Percentiles rank a stretch among this genome's conserved stretches.
Evolutionary conservation across 2,329 filamentous ascomycete genomes (phyloP).

Genomic region (Penicillium sp.): DNA sequence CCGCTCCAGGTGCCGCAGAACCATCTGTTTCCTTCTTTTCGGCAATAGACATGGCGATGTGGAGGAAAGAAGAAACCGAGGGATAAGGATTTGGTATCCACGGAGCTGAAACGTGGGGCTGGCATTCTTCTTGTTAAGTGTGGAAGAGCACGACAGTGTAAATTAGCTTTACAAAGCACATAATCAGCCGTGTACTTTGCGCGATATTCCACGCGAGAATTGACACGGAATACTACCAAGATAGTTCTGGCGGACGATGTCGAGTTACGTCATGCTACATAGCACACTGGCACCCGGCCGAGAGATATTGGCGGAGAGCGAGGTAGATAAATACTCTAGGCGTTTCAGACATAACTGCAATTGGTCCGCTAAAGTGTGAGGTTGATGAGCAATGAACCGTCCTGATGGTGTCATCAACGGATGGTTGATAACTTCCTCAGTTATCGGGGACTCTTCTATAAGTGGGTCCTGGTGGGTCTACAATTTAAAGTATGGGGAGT

Average conservation of each 20-base stretch:
- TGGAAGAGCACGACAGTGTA: neutral
- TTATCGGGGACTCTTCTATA: neutral
- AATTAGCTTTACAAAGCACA: slow-evolving; percentile 6
- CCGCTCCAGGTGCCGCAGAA: slow-evolving; percentile 4
- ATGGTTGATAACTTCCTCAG: neutral
- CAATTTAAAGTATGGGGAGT: neutral
- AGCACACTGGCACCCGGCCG: slow-evolving; percentile 13
- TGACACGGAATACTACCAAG: neutral
- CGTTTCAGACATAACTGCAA: neutral
- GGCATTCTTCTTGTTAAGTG: neutral
- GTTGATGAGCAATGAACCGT: slow-evolving; percentile 1
- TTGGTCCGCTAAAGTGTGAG: neutral
- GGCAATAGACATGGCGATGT: slow-evolving; percentile 11
- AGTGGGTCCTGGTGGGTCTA: neutral
- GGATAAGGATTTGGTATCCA: neutral
- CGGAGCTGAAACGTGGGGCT: neutral
- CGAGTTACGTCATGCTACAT: neutral
- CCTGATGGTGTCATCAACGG: slow-evolving; percentile 1
- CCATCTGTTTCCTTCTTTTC: slow-evolving; percentile 16
- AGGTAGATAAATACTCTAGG: neutral
- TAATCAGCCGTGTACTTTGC: slow-evolving; percentile 8
- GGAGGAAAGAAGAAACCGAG: neutral
- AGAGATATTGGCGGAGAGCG: slow-evolving; percentile 1
- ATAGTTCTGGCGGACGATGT: neutral
- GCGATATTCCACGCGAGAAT: slow-evolving; percentile 10